Conservation (phyloP, 495 filamentous ascomycete genomes). For the Aspergillus nidulans region DNA sequence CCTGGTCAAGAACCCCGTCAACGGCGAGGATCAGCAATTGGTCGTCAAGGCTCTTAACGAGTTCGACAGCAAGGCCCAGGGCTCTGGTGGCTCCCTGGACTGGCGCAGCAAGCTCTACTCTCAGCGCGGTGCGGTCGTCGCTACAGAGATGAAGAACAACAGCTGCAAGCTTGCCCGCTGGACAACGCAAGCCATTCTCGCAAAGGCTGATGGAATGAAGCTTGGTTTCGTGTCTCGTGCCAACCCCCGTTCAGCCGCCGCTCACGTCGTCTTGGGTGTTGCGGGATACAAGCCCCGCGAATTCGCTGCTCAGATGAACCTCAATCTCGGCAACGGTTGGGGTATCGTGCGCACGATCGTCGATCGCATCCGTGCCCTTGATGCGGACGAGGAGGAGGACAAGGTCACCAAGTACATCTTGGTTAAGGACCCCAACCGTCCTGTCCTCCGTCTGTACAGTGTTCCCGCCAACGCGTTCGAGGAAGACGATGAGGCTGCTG, state of each 20-base stretch:
- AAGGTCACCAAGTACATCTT: slow-evolving; percentile 62
- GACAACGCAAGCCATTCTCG: slow-evolving; percentile 93
- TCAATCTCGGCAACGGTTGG: slow-evolving; percentile 95
- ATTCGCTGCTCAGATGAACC: slow-evolving; percentile 96
- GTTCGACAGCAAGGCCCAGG: slow-evolving; percentile 96
- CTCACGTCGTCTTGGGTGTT: slow-evolving; percentile 92
- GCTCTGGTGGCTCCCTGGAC: slow-evolving; percentile 87
- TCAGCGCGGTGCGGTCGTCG: slow-evolving; percentile 92
- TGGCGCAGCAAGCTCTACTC: slow-evolving; percentile 91
- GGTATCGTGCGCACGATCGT: slow-evolving; percentile 96
- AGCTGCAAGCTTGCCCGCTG: slow-evolving; percentile 94
- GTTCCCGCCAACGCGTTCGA: slow-evolving; percentile 86
- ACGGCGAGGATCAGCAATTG: slow-evolving; percentile 81
- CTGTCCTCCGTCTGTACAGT: slow-evolving; percentile 85
- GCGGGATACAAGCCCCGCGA: slow-evolving; percentile 95
- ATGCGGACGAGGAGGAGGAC: slow-evolving; percentile 68
- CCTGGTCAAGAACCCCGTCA: slow-evolving; percentile 86
- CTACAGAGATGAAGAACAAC: slow-evolving; percentile 99
- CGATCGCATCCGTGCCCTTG: slow-evolving; percentile 64
- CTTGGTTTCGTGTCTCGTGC: slow-evolving; percentile 95
- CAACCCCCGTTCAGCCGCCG: slow-evolving; percentile 82
- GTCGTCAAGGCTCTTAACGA: slow-evolving; percentile 97
- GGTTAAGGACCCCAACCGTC: slow-evolving; percentile 92
- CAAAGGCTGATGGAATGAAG: slow-evolving; percentile 96
- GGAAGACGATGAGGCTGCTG: slow-evolving; percentile 56